Conservation (phyloP, 75 land plant genomes). For the Picea sitchensis region DNA sequence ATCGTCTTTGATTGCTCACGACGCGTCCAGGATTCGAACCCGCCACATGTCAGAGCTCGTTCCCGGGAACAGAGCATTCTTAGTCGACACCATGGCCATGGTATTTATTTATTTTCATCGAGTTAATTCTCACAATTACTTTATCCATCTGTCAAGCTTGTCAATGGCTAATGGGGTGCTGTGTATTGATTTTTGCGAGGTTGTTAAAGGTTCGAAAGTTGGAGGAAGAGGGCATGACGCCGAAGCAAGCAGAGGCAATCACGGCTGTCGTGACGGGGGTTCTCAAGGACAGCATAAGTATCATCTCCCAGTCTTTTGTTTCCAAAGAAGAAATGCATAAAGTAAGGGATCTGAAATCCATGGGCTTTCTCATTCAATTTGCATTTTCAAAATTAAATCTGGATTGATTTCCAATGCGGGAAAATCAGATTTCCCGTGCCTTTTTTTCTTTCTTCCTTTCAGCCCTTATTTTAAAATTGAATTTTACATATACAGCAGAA, state of each 20-base stretch:
- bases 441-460: no score
- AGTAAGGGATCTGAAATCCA: slow-evolving; percentile 10
- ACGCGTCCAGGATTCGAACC: no score
- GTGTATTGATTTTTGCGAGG: background rate
- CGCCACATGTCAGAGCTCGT: slow-evolving; percentile 4
- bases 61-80: slow-evolving; percentile 3
- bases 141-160: background rate
- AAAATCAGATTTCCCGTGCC: no score
- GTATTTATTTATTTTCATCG: background rate
- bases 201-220: slow-evolving; percentile 17
- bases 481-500: no score
- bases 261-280: slow-evolving; percentile 45
- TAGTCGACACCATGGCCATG: slow-evolving; percentile 13
- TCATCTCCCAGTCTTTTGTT: slow-evolving; percentile 34
- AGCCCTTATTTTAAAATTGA: no score
- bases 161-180: background rate
- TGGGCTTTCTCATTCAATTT: no score
- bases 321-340: slow-evolving; percentile 30
- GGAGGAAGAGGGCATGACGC: slow-evolving; percentile 37
- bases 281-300: slow-evolving; percentile 36
- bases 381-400: no score
- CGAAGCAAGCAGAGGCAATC: slow-evolving; percentile 47
- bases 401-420: no score
- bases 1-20: no score
- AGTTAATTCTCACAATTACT: background rate